phyloP scores from a whole-genome alignment of 2,329 filamentous ascomycete species.

The Immersiporthe knoxdaviesiana region DNA sequence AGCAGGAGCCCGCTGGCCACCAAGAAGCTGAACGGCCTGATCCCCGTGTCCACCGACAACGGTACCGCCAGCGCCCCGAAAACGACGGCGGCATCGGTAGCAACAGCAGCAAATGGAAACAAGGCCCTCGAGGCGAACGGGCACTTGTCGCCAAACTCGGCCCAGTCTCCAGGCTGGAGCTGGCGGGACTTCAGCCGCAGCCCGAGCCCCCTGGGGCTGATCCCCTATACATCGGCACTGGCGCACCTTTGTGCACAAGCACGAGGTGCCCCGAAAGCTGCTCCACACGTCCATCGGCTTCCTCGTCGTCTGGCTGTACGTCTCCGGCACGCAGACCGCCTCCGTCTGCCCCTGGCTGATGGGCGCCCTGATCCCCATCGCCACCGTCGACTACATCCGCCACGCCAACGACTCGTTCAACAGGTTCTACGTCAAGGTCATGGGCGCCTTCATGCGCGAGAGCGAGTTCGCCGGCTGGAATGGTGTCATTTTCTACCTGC shows the following conservation, averaged over 20 bases:
- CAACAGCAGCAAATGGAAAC: constrained; percentile 37
- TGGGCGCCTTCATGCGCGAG: constrained; percentile 95
- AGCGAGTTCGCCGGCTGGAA: constrained; percentile 94
- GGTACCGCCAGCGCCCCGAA: constrained; percentile 28
- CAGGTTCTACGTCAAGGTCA: constrained; percentile 77
- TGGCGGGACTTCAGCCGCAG: constrained; percentile 90
- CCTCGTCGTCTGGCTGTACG: constrained; percentile 85
- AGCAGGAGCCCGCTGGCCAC: constrained; percentile 69
- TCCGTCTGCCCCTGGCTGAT: constrained; percentile 86
- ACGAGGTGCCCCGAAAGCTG: constrained; percentile 92
- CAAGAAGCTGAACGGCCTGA: constrained; percentile 57
- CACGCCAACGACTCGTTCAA: constrained; percentile 84
- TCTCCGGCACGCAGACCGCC: constrained; percentile 73
- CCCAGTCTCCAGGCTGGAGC: constrained; percentile 66
- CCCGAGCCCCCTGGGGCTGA: constrained; percentile 89
- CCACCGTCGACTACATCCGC: constrained; percentile 77
- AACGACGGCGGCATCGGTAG: constrained; percentile 35
- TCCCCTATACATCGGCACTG: constrained; percentile 94
- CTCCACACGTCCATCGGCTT: constrained; percentile 97
- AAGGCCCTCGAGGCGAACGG: constrained; percentile 55
- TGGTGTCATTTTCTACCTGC: constrained; percentile 94
- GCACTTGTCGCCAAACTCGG: constrained; percentile 70
- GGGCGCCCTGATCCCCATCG: constrained; percentile 79
- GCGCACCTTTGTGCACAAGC: constrained; percentile 89
- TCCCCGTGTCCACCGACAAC: constrained; percentile 49